Evolutionary conservation across 352 stramenopile genomes (phyloP).

Genomic region (Phytophthora agathidicida): DNA sequence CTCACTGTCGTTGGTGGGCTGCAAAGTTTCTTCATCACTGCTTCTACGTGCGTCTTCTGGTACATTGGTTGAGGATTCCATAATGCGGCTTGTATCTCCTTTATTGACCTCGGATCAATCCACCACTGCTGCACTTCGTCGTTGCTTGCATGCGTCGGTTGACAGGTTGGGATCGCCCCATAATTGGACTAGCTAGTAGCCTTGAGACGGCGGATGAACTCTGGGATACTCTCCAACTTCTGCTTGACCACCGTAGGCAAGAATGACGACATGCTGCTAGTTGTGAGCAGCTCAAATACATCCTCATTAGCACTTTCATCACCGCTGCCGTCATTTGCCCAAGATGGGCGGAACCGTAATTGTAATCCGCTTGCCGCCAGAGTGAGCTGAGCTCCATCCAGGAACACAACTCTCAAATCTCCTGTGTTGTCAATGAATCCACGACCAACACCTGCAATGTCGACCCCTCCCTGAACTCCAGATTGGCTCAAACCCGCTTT

Average conservation of each 20-base stretch:
- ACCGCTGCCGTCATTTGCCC: neutral
- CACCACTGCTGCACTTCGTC: conserved; percentile 1
- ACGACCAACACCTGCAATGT: conserved; percentile 50
- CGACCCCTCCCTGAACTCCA: conserved; percentile 12
- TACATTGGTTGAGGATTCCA: conserved; percentile 12
- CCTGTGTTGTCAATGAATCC: conserved; percentile 46
- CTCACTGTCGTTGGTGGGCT: conserved; percentile 12
- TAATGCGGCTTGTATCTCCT: neutral
- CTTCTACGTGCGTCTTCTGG: conserved; percentile 13
- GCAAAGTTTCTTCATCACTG: conserved; percentile 9
- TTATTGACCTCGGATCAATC: neutral
- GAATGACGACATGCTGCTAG: conserved; percentile 39
- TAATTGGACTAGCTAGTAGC: conserved; percentile 28
- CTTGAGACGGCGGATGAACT: conserved; percentile 58
- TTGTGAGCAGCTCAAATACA: conserved; percentile 47
- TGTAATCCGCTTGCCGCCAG: conserved; percentile 51
- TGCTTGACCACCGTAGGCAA: conserved; percentile 50
- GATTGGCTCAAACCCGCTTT: neutral
- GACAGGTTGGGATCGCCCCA: conserved; percentile 12
- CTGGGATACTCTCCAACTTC: conserved; percentile 53
- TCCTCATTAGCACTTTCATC: conserved; percentile 23
- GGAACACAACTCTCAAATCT: conserved; percentile 50
- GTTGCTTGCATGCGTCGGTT: conserved; percentile 23
- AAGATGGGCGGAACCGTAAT: conserved; percentile 45
- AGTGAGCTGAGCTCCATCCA: conserved; percentile 49